Evolutionary conservation across 257 asterid genomes (phyloP).

Genomic region (Anisodus tanguticus): DNA sequence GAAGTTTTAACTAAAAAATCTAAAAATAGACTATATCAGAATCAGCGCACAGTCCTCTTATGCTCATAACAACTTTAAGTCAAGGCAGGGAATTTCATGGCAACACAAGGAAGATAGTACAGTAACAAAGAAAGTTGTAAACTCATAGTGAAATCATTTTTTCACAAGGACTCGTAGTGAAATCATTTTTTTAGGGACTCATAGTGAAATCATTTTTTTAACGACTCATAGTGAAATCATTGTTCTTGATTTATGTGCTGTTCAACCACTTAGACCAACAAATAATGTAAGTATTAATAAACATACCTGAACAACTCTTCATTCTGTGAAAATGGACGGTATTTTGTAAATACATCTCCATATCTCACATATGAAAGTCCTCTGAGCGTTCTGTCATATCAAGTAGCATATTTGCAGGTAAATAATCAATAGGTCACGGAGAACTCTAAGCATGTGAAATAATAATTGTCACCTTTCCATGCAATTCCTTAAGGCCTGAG

Average conservation of each 20-base stretch:
- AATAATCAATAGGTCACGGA: slow-evolving; percentile 31
- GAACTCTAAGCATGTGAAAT: slow-evolving; percentile 35
- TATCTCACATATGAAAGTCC: slow-evolving; percentile 85
- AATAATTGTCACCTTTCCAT: slow-evolving; percentile 69
- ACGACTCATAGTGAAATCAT: slow-evolving; percentile 29
- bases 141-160: no score
- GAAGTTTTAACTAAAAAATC: background rate
- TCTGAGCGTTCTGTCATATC: slow-evolving; percentile 75
- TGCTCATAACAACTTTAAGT: background rate
- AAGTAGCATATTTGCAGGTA: slow-evolving; percentile 35
- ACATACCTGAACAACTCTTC: slow-evolving; percentile 88
- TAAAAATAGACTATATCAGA: background rate
- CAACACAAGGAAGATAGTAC: background rate
- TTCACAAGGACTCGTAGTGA: no score
- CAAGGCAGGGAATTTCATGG: background rate
- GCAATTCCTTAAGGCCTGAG: slow-evolving; percentile 93
- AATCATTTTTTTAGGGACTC: no score
- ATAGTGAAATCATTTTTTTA: no score
- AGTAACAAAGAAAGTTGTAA: background rate
- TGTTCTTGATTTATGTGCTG: background rate
- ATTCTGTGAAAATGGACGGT: slow-evolving; percentile 75
- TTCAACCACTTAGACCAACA: background rate
- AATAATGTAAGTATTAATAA: background rate
- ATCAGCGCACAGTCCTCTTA: background rate
- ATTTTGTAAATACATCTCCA: slow-evolving; percentile 84